Conservation (phyloP, 331 rosid genomes). For the Quercus phellos region DNA sequence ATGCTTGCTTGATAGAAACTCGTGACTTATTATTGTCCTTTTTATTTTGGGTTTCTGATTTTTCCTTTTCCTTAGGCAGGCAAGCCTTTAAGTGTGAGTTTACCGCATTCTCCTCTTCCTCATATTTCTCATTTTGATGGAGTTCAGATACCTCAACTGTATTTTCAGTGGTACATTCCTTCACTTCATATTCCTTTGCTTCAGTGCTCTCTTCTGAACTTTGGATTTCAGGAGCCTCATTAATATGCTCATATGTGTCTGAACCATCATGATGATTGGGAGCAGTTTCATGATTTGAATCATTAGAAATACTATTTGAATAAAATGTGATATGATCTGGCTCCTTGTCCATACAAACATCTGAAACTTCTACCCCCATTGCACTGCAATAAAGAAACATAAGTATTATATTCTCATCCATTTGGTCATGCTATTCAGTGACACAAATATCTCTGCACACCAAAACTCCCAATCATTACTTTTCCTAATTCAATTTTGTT, state of each 20-base stretch:
- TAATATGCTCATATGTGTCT: conserved; percentile 57
- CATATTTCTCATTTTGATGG: conserved; percentile 26
- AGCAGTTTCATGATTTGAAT: conserved; percentile 44
- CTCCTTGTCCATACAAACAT: conserved; percentile 82
- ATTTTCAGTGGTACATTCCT: conserved; percentile 88
- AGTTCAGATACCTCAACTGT: conserved; percentile 40
- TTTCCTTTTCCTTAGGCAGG: conserved; percentile 33
- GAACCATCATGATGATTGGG: conserved; percentile 37
- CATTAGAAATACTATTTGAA: conserved; percentile 51
- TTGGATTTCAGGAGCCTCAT: conserved; percentile 49
- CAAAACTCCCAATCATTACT: conserved; percentile 1
- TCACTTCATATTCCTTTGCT: conserved; percentile 84
- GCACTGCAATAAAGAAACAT: conserved; percentile 41
- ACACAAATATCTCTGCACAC: conserved; percentile 6
- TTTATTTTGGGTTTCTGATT: conserved; percentile 30
- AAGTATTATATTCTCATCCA: neutral
- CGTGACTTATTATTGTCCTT: conserved; percentile 41
- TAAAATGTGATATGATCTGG: conserved; percentile 66
- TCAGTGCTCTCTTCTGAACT: conserved; percentile 67
- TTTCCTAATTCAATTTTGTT: neutral
- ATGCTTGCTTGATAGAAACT: conserved; percentile 40
- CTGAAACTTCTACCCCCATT: conserved; percentile 73
- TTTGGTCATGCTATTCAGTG: neutral
- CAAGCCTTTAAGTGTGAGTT: conserved; percentile 35
- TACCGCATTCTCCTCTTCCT: conserved; percentile 31